A percentile compares a stretch with the other conserved stretches of the same genome.
Conservation (phyloP, 164 flowering plant species). For the Piper longum region DNA sequence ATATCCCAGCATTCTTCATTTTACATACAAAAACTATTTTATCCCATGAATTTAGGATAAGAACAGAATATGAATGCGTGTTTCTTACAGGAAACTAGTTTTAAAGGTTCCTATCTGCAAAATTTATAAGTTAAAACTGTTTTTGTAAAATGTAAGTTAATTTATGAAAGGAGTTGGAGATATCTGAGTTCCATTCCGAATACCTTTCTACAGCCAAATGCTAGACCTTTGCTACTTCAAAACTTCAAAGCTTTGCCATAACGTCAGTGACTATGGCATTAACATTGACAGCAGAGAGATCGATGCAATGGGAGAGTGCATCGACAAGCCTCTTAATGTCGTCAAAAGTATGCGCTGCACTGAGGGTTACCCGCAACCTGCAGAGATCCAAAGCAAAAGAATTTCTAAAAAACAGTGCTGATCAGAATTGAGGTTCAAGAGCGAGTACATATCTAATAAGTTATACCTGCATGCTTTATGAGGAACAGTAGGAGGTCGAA, state of each 20-base stretch:
- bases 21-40: too few species aligned
- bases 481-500: slow-evolving; percentile 94
- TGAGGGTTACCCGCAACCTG: slow-evolving; percentile 71
- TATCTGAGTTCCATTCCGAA: background rate
- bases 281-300: slow-evolving; percentile 15
- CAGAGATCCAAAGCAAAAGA: background rate
- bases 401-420: background rate
- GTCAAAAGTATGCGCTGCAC: slow-evolving; percentile 59
- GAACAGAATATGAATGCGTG: too few species aligned
- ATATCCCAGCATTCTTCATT: too few species aligned
- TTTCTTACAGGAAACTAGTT: background rate
- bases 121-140: background rate
- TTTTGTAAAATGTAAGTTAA: too few species aligned
- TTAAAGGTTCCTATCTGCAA: background rate
- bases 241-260: background rate
- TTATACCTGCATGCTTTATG: slow-evolving; percentile 82
- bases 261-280: background rate
- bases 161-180: background rate
- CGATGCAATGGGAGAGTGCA: slow-evolving; percentile 47
- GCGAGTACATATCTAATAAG: background rate
- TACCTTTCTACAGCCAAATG: background rate
- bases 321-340: slow-evolving; percentile 57
- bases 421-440: background rate
- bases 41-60: too few species aligned
- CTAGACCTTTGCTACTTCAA: too few species aligned